Conservation (phyloP, 768 basidiomycete genomes). For the Leccinum arenicola region DNA sequence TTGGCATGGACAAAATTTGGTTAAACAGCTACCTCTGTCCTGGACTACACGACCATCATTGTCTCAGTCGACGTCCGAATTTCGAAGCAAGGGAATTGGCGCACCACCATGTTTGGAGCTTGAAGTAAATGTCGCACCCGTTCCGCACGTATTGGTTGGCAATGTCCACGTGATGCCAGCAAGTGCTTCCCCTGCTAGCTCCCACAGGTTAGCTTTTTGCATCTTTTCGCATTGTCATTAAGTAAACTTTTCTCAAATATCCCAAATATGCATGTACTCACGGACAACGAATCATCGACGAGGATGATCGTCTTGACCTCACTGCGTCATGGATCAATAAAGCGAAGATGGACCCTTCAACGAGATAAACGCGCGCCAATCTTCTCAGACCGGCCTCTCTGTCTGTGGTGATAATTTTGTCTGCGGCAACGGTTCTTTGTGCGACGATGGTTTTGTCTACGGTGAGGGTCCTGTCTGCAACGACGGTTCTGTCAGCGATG, state of each 20-base stretch:
- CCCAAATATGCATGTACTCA: conserved; percentile 7
- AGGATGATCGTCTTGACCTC: conserved; percentile 38
- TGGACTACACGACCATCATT: conserved; percentile 14
- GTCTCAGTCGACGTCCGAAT: not conserved
- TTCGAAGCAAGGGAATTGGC: not conserved
- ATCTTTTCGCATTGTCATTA: conserved; percentile 27
- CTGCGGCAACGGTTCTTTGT: no score
- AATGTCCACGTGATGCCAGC: conserved; percentile 36
- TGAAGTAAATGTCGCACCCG: conserved; percentile 42
- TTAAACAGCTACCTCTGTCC: conserved; percentile 27
- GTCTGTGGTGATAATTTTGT: no score
- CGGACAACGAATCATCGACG: conserved; percentile 41
- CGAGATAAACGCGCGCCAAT: conserved; percentile 26
- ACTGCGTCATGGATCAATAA: conserved; percentile 16
- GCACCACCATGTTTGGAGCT: conserved; percentile 27
- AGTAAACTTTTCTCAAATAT: no score
- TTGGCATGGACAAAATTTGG: conserved; percentile 20
- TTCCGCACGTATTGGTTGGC: conserved; percentile 29
- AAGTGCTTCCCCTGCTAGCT: conserved; percentile 38
- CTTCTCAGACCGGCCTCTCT: conserved; percentile 21
- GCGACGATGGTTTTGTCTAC: no score
- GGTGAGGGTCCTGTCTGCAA: no score
- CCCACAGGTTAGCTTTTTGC: conserved; percentile 39
- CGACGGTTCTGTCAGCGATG: no score
- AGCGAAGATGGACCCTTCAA: not conserved